Evolutionary conservation across 305 asterid species (phyloP).

Genomic region (Striga hermonthica): DNA sequence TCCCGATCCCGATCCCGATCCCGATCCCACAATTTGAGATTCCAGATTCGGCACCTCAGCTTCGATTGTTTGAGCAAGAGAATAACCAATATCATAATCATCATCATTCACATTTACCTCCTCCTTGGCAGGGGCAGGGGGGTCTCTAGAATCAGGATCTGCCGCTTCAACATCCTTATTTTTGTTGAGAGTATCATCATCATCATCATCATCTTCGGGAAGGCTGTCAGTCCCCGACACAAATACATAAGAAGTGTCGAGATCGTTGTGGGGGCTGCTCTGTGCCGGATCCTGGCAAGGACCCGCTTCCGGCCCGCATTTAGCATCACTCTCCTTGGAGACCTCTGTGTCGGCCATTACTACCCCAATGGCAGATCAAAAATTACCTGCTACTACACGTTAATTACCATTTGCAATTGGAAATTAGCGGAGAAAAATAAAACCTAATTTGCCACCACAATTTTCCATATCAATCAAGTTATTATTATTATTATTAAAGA

Average conservation of each 20-base stretch:
- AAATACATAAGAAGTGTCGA: conserved; percentile 48
- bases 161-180: conserved; percentile 24
- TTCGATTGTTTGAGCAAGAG: conserved; percentile 28
- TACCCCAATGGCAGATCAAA: conserved; percentile 31
- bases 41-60: conserved; percentile 26
- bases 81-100: conserved; percentile 23
- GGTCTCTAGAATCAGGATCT: conserved; percentile 25
- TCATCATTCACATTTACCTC: conserved; percentile 30
- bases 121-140: conserved; percentile 20
- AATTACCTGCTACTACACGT: conserved; percentile 30
- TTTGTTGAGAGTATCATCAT: conserved; percentile 25
- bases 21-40: conserved; percentile 31
- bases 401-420: too few species aligned
- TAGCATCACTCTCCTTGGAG: conserved; percentile 38
- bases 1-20: conserved; percentile 30
- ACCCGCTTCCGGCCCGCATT: conserved; percentile 36
- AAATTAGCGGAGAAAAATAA: too few species aligned
- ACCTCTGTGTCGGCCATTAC: conserved; percentile 46
- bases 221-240: conserved; percentile 39
- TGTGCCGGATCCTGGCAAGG: conserved; percentile 37
- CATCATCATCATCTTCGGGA: conserved; percentile 29
- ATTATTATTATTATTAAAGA: too few species aligned
- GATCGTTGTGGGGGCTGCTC: conserved; percentile 32
- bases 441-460: too few species aligned
- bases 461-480: too few species aligned